Conservation (phyloP, 768 basidiomycete species). For the Trametes gibbosa region DNA sequence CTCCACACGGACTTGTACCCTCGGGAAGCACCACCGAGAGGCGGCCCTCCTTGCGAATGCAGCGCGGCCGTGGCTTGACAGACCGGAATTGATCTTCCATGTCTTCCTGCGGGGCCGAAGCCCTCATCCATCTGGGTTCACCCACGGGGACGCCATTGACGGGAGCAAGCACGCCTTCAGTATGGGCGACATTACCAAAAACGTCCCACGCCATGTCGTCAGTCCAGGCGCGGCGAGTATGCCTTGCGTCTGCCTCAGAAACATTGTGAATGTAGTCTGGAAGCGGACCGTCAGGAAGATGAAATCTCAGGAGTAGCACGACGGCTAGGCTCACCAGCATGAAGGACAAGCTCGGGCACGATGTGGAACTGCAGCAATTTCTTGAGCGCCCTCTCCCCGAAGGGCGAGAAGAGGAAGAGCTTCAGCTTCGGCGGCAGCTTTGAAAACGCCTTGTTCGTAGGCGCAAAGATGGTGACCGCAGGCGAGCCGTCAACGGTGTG, state of each 20-base stretch:
- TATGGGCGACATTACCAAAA: neutral
- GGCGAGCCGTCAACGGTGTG: constrained; percentile 39
- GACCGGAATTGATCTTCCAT: no score
- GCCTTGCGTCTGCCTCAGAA: constrained; percentile 9
- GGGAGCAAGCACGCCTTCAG: neutral
- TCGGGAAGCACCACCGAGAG: no score
- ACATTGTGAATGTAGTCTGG: constrained; percentile 34
- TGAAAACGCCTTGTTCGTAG: constrained; percentile 47
- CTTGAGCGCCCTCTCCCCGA: constrained; percentile 46
- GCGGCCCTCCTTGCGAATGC: no score
- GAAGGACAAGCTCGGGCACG: constrained; percentile 46
- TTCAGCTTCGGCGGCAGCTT: constrained; percentile 49
- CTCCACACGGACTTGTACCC: no score
- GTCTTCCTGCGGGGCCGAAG: no score
- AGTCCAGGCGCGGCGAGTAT: neutral
- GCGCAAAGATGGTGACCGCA: constrained; percentile 55
- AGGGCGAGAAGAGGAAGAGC: constrained; percentile 59
- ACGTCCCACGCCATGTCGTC: neutral
- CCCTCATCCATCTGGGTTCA: no score
- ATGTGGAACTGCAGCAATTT: constrained; percentile 61
- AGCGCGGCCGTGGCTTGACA: no score
- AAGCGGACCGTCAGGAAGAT: neutral
- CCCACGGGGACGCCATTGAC: no score
- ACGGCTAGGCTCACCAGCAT: constrained; percentile 40
- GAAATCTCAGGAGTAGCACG: neutral